Evolutionary conservation across 164 flowering plant species (phyloP).

Genomic region (Platanus orientalis): DNA sequence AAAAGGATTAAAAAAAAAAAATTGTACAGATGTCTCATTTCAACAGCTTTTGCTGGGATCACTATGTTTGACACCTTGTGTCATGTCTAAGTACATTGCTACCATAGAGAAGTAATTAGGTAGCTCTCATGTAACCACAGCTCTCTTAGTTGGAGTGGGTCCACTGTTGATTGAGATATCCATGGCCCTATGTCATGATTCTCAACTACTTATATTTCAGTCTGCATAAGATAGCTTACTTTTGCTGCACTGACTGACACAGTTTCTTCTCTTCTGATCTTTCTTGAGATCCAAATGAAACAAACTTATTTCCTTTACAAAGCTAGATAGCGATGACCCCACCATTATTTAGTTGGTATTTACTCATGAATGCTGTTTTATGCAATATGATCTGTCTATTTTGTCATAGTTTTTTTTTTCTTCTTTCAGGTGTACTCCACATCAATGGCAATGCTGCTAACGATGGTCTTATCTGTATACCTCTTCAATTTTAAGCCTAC

Average conservation of each 20-base stretch:
- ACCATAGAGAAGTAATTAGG: too few relatives aligned
- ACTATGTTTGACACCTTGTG: too few relatives aligned
- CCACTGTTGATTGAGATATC: too few relatives aligned
- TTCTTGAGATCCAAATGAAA: background rate
- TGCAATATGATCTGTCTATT: background rate
- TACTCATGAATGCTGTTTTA: background rate
- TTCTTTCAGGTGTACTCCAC: constrained; percentile 78
- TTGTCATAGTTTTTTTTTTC: background rate
- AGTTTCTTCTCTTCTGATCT: background rate
- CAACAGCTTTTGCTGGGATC: too few relatives aligned
- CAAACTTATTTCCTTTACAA: background rate
- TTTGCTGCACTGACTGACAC: background rate
- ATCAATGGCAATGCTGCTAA: constrained; percentile 97
- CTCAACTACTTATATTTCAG: background rate
- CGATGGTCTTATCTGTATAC: constrained; percentile 72
- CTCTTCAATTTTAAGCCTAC: constrained; percentile 86
- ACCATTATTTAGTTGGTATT: too few relatives aligned
- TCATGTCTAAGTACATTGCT: too few relatives aligned
- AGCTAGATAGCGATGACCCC: too few relatives aligned
- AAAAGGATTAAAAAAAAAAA: too few relatives aligned
- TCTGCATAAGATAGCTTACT: background rate
- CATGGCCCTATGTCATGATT: background rate
- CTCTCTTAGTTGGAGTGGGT: too few relatives aligned
- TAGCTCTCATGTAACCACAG: too few relatives aligned
- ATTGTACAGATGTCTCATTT: too few relatives aligned